A percentile compares a stretch with the other conserved stretches of the same genome.
These are phyloP conservation scores for Podospora pseudocomata DNA, from an alignment of 495 filamentous ascomycete species.

Conservation along the genomic window DNA sequence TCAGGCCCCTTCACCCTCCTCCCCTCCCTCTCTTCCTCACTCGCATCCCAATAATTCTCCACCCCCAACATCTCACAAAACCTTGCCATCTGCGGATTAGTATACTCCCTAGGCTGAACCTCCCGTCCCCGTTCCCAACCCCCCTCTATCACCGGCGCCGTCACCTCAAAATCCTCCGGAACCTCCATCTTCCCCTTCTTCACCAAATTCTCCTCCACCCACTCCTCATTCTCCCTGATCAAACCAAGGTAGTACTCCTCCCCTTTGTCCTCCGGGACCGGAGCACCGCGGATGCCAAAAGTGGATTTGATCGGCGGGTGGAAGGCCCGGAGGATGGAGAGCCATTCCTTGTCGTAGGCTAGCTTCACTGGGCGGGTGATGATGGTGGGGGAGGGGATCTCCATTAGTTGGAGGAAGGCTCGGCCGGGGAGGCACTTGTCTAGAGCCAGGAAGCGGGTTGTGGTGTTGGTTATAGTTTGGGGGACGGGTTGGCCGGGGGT, in stretches of 20 bases:
- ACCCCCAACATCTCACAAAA: slow-evolving; percentile 80
- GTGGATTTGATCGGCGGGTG: slow-evolving; percentile 47
- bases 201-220: slow-evolving; percentile 75
- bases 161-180: slow-evolving; percentile 71
- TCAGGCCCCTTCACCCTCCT: slow-evolving; percentile 45
- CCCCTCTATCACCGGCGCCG: slow-evolving; percentile 65
- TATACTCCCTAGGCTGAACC: slow-evolving; percentile 66
- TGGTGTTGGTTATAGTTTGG: slow-evolving; percentile 61
- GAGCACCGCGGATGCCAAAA: slow-evolving; percentile 54
- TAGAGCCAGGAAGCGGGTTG: slow-evolving; percentile 81
- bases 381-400: slow-evolving; percentile 43
- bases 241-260: slow-evolving; percentile 58
- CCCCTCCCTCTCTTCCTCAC: slow-evolving; percentile 60
- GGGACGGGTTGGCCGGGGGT: slow-evolving; percentile 46
- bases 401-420: slow-evolving; percentile 76
- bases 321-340: slow-evolving; percentile 84
- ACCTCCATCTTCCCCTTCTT: slow-evolving; percentile 55
- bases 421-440: slow-evolving; percentile 79
- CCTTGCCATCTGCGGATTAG: slow-evolving; percentile 69
- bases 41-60: slow-evolving; percentile 68
- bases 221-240: slow-evolving; percentile 62
- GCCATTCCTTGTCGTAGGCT: slow-evolving; percentile 89
- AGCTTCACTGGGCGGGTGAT: slow-evolving; percentile 43
- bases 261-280: slow-evolving; percentile 52
- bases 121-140: slow-evolving; percentile 32